Conservation (phyloP, 176 grass and related monocot genomes). For the Musa acuminata region DNA sequence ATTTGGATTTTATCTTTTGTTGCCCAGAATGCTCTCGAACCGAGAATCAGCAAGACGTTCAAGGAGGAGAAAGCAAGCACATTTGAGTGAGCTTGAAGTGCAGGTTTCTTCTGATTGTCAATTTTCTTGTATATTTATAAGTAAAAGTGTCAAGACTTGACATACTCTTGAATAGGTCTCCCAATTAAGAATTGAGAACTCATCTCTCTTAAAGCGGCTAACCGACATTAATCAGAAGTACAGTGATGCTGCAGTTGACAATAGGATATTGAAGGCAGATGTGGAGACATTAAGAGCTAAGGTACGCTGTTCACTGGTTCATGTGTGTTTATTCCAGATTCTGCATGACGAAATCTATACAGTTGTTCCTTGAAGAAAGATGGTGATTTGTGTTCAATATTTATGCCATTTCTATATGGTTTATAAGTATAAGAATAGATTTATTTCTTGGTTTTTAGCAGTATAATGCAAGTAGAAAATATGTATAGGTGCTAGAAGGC, state of each 20-base stretch:
- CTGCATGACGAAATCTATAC: not conserved
- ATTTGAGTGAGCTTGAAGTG: conserved; percentile 55
- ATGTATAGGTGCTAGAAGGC: not conserved
- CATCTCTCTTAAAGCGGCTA: conserved; percentile 50
- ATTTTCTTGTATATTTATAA: not conserved
- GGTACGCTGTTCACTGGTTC: conserved; percentile 20
- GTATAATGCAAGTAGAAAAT: not conserved
- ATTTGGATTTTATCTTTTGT: not conserved
- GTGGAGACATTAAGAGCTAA: conserved; percentile 62
- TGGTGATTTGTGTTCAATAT: not conserved
- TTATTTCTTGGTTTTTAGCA: not conserved
- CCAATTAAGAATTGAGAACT: conserved; percentile 63
- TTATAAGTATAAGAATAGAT: not conserved
- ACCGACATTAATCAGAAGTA: conserved; percentile 68
- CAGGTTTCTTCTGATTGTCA: conserved; percentile 37
- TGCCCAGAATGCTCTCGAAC: conserved; percentile 71
- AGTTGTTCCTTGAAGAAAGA: not conserved
- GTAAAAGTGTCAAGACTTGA: conserved; percentile 1
- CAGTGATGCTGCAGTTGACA: conserved; percentile 46
- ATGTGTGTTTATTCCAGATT: not conserved
- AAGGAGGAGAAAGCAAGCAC: conserved; percentile 78
- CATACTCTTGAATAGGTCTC: conserved; percentile 34
- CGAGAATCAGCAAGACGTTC: conserved; percentile 88
- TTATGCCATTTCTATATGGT: not conserved
- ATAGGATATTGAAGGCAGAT: conserved; percentile 55